Evolutionary conservation across 2,329 filamentous ascomycete genomes (phyloP), one percentile per base, ranked within the genome.

Genomic region (Talaromyces atroroseus): DNA sequence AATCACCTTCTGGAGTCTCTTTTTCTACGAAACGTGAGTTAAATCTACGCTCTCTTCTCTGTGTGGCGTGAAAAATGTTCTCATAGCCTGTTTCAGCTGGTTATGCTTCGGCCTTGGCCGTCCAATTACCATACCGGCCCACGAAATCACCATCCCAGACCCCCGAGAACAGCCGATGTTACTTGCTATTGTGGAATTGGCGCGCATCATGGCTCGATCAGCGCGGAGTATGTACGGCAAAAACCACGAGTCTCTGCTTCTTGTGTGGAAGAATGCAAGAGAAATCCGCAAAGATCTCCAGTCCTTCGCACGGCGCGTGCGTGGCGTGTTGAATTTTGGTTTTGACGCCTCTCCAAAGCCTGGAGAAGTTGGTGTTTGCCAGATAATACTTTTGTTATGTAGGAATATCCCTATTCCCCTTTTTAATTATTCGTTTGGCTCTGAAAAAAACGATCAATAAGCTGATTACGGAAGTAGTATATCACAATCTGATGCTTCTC

Each of bases 61-160:
- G 5, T 21, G 12, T 49, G 42, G 26, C n/a, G n/a, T 29, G 26
- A 29, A 4, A 45, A 34, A 16, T 23, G 23, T 12, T 34, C 36
- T 20, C 21, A 38, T 11, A n/a, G 14, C 24, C 11, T 10, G 18
- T 32, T 32, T 12, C 2, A 78, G 75, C 5, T 77, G 75, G 74
- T 69, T 71, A 29, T 76, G 73, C 51, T 76, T 77, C 50, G 72
- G 74, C 16, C 60, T 74, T 0, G 75, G 75, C 1, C 69, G 76
- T 11, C 75, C 75, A 2, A 74, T 66, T 47, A 74, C 74, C 0
- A 61, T 78, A 1, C 70, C 68, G 0, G 61, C 71, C 11, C 68
- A 70, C 20, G 73, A 75, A 10, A 61, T 71, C 10, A 65, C 63
- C 1, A 72, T 75, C 21, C 71, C 70, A 12, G 61, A 68, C 8